Evolutionary conservation across 2,329 filamentous ascomycete species (phyloP), one percentile per base, ranked within the genome.

Genomic region (Sarocladiaceae sp.): DNA sequence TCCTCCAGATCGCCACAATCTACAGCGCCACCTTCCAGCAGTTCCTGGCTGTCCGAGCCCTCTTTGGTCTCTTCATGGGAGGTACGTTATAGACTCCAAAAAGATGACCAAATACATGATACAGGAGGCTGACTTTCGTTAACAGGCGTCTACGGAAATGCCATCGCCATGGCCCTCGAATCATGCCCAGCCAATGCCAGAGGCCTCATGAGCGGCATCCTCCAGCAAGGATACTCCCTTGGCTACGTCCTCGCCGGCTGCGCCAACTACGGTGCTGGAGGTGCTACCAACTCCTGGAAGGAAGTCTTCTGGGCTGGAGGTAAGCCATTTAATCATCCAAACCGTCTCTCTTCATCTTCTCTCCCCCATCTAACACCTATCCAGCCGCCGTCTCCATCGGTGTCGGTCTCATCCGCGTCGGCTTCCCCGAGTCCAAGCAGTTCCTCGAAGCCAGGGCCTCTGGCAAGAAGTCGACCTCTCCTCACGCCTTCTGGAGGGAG

Each of bases 31-130:
- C 82, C 0, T 93, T 88, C 58, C 61, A 74, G 45, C 77, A 87
- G 54, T 90, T 90, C 60, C 66, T 89, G n/a, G 84, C 78, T 7
- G 83, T 88, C 1, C 73, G 85, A 42, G 78, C 78, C 49, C 64
- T 88, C 11, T 89, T 88, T 54, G 85, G 85, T 16, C 67, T 89
- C 11, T 86, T 87, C 62, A 89, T 89, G 85, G 85, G 85, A 29
- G 85, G 85, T n/a, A n/a, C n/a, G n/a, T n/a, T n/a, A n/a, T n/a
- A n/a, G n/a, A n/a, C n/a, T n/a, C n/a, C n/a, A n/a, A n/a, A n/a
- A n/a, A n/a, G n/a, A n/a, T n/a, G n/a, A n/a, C n/a, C n/a, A n/a
- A n/a, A n/a, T n/a, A n/a, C n/a, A n/a, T n/a, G n/a, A n/a, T n/a
- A n/a, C n/a, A n/a, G n/a, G n/a, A n/a, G n/a, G n/a, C n/a, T n/a